Conservation (phyloP, 768 basidiomycete genomes). For the Agaricus bisporus region DNA sequence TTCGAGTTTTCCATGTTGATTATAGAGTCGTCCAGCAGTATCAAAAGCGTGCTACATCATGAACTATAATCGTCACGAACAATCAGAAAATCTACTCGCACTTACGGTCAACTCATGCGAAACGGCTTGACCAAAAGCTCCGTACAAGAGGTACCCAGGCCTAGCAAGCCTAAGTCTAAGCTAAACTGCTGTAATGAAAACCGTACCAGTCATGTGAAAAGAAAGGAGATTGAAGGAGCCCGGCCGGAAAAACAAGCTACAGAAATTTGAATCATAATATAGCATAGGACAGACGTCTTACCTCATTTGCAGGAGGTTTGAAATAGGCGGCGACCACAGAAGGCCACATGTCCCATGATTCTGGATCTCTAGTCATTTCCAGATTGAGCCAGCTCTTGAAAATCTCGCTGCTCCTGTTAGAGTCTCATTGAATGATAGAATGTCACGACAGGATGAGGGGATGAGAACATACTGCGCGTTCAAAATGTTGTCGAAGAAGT, state of each 20-base stretch:
- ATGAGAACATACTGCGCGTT: slow-evolving; percentile 40
- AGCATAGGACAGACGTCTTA: slow-evolving; percentile 20
- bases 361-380: slow-evolving; percentile 58
- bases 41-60: slow-evolving; percentile 76
- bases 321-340: slow-evolving; percentile 87
- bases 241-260: slow-evolving; percentile 95
- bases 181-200: background rate
- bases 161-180: slow-evolving; percentile 28
- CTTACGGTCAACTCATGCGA: slow-evolving; percentile 86
- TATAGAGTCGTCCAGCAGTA: slow-evolving; percentile 84
- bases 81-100: background rate
- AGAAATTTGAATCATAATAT: background rate
- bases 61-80: background rate
- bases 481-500: slow-evolving; percentile 84
- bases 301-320: slow-evolving; percentile 84
- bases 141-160: slow-evolving; percentile 88
- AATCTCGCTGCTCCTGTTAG: slow-evolving; percentile 46
- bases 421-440: background rate
- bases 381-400: slow-evolving; percentile 71
- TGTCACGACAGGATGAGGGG: background rate
- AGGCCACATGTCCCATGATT: slow-evolving; percentile 86
- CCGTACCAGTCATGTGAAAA: slow-evolving; percentile 72
- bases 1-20: slow-evolving; percentile 80
- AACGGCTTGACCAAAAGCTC: slow-evolving; percentile 88
- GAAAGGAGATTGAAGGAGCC: slow-evolving; percentile 90